Evolutionary conservation across 106 monocot genomes (phyloP), one percentile per base, ranked within the genome.

Genomic region (Dendrobium huoshanense): DNA sequence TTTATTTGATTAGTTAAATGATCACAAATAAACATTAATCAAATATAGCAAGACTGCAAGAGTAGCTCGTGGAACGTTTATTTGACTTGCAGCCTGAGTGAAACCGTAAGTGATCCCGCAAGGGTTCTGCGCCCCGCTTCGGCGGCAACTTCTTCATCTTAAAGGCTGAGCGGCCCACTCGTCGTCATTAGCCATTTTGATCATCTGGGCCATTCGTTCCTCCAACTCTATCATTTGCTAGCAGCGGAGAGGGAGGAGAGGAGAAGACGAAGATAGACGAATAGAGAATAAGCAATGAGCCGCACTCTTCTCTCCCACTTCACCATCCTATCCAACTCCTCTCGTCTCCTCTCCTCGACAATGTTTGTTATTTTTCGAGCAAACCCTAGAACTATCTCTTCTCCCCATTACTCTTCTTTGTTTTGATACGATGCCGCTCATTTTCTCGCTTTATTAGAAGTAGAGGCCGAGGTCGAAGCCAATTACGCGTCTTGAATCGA

Each of bases 261-360:
- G 13, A 15, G 70, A 37, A 70, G 70, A 70, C 29, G 37, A 29
- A 29, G 70, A 29, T 33, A 33, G 70, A 0, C 70, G 70, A 70
- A 1, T 13, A 43, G 43, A 76, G 41, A 31, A 2, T 15, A 41
- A 68, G 72, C 65, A 75, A 91, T 91, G 87, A 86, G 86, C 55
- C 81, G 89, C 49, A 51, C 89, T 8, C 85, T 94, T 51, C 84
- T 87, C 82, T 82, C 91, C 68, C 89, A 85, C 31, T 41, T 89
- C 74, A 80, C 88, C 85, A 41, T 84, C n/a, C 86, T 87, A 79
- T 88, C 91, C 83, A 20, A 43, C 59, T 44, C 73, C 15, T 79
- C 84, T 48, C 81, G 88, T 68, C 41, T 83, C 73, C 68, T 70
- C 77, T 41, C 56, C 41, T 83, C 83, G 41, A 59, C 65, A 59